Percentiles rank a stretch among this genome's conserved stretches.
phyloP scores from a whole-genome alignment of 2,329 filamentous ascomycete genomes.

The Trichoderma harzianum region DNA sequence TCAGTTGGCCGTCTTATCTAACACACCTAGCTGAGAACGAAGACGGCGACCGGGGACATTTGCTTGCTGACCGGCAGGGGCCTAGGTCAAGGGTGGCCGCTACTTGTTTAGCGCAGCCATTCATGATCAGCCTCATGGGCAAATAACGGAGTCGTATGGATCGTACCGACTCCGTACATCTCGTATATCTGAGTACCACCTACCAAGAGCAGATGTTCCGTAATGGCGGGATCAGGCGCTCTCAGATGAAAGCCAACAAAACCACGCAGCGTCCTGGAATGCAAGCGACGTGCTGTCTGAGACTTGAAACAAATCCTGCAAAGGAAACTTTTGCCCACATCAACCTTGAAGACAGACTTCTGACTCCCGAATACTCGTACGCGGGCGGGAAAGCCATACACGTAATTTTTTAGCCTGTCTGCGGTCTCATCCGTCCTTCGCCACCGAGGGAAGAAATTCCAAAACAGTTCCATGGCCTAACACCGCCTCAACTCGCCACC shows the following conservation, averaged over 20 bases:
- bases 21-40: not conserved
- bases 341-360: constrained; percentile 12
- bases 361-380: not conserved
- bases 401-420: not conserved
- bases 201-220: not conserved
- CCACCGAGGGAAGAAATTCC: not conserved
- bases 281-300: not conserved
- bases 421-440: not conserved
- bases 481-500: not conserved
- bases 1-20: not conserved
- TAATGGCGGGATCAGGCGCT: not conserved
- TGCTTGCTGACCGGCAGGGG: not conserved
- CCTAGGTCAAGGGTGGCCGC: constrained; percentile 2
- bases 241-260: not conserved
- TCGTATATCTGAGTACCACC: constrained; percentile 16
- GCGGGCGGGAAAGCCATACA: not conserved
- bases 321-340: not conserved
- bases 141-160: constrained; percentile 6
- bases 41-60: not conserved
- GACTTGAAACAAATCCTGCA: not conserved
- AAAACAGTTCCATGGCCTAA: not conserved
- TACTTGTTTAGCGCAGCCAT: not conserved
- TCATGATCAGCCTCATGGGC: not conserved
- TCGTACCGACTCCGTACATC: constrained; percentile 16
- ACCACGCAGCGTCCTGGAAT: not conserved